Evolutionary conservation across 345 rosid genomes (phyloP).

Genomic region (Sonneratia caseolaris): DNA sequence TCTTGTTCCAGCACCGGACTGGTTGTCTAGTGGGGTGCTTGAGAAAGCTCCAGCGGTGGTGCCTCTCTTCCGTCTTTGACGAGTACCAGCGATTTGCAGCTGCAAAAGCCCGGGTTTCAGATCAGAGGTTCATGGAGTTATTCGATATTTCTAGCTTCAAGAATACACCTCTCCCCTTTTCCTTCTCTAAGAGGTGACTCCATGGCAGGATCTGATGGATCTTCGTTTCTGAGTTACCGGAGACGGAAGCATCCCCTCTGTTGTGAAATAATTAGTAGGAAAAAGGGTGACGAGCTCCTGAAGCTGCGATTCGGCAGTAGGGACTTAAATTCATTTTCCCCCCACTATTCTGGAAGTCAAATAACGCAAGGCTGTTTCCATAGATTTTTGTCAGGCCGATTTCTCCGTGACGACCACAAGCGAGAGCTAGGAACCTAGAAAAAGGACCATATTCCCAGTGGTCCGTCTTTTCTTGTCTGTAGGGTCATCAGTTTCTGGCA

Average conservation of each 20-base stretch:
- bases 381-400: not conserved
- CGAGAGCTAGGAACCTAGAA: not conserved
- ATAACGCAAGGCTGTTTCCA: not conserved
- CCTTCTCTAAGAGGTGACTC: slow-evolving; percentile 45
- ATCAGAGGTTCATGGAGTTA: slow-evolving; percentile 88
- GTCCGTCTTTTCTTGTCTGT: not conserved
- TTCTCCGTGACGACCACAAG: not conserved
- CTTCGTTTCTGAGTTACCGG: slow-evolving; percentile 16
- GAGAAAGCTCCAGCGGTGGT: slow-evolving; percentile 86
- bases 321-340: not conserved
- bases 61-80: slow-evolving; percentile 71
- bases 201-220: slow-evolving; percentile 9
- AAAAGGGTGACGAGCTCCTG: slow-evolving; percentile 11
- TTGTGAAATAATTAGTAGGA: slow-evolving; percentile 25
- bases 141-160: slow-evolving; percentile 68
- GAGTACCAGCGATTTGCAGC: slow-evolving; percentile 92
- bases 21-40: slow-evolving; percentile 92
- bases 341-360: not conserved
- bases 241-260: not conserved
- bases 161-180: slow-evolving; percentile 59
- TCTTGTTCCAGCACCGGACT: slow-evolving; percentile 69
- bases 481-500: not conserved
- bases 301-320: not conserved
- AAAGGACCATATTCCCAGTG: not conserved
- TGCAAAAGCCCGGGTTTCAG: slow-evolving; percentile 84